Base-by-base conservation (phyloP, 441 rosid genomes). In the Brassica balearica region DNA sequence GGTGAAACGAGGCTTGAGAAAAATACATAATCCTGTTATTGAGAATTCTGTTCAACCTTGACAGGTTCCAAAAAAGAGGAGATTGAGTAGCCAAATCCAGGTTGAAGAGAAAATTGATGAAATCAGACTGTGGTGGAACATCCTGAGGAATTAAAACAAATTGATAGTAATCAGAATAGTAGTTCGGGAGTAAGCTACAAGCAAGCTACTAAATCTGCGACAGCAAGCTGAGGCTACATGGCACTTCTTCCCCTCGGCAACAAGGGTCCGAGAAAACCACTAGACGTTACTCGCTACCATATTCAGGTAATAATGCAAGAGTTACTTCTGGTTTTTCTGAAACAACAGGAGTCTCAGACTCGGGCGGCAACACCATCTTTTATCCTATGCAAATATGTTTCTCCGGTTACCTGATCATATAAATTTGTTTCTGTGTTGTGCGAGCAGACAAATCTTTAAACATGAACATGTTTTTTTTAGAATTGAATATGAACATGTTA, bases 201-300 rank as follows among this genome's bases (percentile, higher is more conserved):
- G 98, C 92, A 89, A 76, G 97, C 93, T 53, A 96, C 98, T 41
- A 87, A 83, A 86, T 93, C 97, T 61, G 98, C 96, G 1, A 93
- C 91, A 87, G 99, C 97, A 70, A 96, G 84, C 86, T 93, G 79
- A 96, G 94, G 80, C 85, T 83, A 27, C 98, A 93, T 80, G 92
- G 89, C 59, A 92, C 98, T 58, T 91, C 92, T 29, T 73, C 88
- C 19, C 85, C 88, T 23, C 82, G 81, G n/a, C 91, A 87, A 72
- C 95, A 89, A 2, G 88, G 61, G 36, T 27, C 36, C 66, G 99
- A 93, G 77, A 93, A 87, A 83, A 81, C 90, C 36, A 68, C 34
- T 0, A 88, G 94, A 46, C 94, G 97, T 22, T 94, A 90, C 71
- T 95, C 98, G 69, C 75, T 95, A 51, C 96, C 98, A 68, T 93